phyloP scores from a whole-genome alignment of 495 filamentous ascomycete genomes.

The Lophium mytilinum region DNA sequence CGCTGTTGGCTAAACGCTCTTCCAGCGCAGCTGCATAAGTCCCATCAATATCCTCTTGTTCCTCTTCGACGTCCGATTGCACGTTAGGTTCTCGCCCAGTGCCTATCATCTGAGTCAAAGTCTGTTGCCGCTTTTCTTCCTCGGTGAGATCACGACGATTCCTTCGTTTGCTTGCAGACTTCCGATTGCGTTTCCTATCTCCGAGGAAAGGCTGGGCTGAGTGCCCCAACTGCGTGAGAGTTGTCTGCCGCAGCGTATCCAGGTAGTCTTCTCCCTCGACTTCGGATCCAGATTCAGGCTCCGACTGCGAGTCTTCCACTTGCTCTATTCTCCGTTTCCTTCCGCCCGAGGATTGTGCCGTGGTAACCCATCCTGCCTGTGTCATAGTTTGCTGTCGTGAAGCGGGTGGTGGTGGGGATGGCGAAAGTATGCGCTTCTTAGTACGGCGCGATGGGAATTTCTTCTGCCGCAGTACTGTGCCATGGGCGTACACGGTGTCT shows the following conservation, averaged over 20 bases:
- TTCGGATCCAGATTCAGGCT: not conserved
- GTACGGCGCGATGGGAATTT: not conserved
- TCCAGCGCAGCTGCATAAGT: not conserved
- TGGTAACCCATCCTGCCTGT: not conserved
- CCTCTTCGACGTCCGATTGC: not conserved
- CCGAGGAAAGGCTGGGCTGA: slow-evolving; percentile 12
- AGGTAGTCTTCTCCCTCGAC: not conserved
- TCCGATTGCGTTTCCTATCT: slow-evolving; percentile 11
- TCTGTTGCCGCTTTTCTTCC: slow-evolving; percentile 9
- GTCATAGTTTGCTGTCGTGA: not conserved
- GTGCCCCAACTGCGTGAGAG: slow-evolving; percentile 28
- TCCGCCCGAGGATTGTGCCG: not conserved
- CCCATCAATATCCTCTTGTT: slow-evolving; percentile 1
- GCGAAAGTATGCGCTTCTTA: not conserved
- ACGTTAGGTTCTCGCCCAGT: not conserved
- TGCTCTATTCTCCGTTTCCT: not conserved
- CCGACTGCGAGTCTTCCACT: not conserved
- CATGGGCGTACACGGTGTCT: not conserved
- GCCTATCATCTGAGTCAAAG: slow-evolving; percentile 22
- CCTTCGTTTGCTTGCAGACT: slow-evolving; percentile 11
- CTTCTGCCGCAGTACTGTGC: not conserved
- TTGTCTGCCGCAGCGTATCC: slow-evolving; percentile 15
- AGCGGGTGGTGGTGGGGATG: not conserved
- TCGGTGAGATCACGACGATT: not conserved
- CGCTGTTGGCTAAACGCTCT: not conserved